These are phyloP conservation scores for Triticum turgidum DNA, from an alignment of 176 grass and related monocot genomes.

Conservation along the genomic window DNA sequence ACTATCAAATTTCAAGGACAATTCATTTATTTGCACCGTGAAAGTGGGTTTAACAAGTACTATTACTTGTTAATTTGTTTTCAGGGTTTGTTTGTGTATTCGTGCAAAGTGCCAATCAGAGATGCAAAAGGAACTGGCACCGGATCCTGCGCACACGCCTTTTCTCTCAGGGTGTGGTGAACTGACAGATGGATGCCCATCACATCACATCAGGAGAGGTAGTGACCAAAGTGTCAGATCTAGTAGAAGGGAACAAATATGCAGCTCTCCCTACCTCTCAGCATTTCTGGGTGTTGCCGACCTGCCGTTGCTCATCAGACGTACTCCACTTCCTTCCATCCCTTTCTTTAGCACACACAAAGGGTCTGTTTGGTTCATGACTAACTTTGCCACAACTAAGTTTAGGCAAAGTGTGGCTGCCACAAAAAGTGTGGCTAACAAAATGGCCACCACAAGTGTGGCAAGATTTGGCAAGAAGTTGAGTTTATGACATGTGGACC, in stretches of 20 bases:
- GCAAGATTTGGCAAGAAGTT: too few species aligned
- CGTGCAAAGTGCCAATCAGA: background rate
- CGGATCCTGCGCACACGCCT: slow-evolving; percentile 6
- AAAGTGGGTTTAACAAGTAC: background rate
- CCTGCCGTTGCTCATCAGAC: background rate
- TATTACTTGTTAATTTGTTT: background rate
- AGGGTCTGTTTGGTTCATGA: too few species aligned
- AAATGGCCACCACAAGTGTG: too few species aligned
- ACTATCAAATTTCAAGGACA: background rate
- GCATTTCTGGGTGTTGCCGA: background rate
- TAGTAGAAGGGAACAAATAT: slow-evolving; percentile 20
- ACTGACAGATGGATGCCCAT: slow-evolving; percentile 26
- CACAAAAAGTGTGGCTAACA: too few species aligned
- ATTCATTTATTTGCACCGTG: background rate
- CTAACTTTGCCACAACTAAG: too few species aligned
- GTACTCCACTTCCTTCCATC: background rate
- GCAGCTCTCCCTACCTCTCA: background rate
- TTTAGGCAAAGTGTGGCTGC: too few species aligned
- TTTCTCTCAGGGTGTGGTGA: slow-evolving; percentile 9
- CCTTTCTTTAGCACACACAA: background rate
- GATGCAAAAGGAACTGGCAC: slow-evolving; percentile 7
- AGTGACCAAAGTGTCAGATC: slow-evolving; percentile 31
- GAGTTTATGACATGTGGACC: too few species aligned
- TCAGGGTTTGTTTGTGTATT: background rate
- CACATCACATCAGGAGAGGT: background rate